phyloP scores from a whole-genome alignment of 495 filamentous ascomycete species.

The Penicillium psychrofluorescens region DNA sequence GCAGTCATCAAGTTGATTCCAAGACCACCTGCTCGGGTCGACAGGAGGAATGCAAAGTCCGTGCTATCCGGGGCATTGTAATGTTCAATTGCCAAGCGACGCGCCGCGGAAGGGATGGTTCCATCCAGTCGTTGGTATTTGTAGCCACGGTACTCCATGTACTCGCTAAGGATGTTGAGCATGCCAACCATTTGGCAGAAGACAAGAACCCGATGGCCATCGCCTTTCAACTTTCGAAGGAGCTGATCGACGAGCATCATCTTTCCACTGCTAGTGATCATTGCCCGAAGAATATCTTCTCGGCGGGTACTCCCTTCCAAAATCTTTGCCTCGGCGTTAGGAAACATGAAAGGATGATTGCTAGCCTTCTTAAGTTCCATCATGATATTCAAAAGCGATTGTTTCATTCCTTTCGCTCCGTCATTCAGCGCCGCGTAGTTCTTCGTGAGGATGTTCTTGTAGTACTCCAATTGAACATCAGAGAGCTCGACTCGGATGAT shows the following conservation, averaged over 20 bases:
- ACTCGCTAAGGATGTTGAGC: slow-evolving; percentile 91
- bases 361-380: slow-evolving; percentile 99
- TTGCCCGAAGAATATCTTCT: slow-evolving; percentile 79
- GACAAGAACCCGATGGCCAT: slow-evolving; percentile 91
- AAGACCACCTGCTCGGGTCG: slow-evolving; percentile 89
- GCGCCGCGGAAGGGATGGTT: slow-evolving; percentile 77
- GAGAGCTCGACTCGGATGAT: slow-evolving; percentile 96
- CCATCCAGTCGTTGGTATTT: slow-evolving; percentile 91
- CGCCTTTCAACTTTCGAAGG: slow-evolving; percentile 79
- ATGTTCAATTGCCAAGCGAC: slow-evolving; percentile 90
- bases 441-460: slow-evolving; percentile 95
- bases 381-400: slow-evolving; percentile 96
- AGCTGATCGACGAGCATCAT: slow-evolving; percentile 98
- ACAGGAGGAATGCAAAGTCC: slow-evolving; percentile 94
- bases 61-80: slow-evolving; percentile 92
- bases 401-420: slow-evolving; percentile 79
- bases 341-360: slow-evolving; percentile 98
- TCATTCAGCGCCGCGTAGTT: slow-evolving; percentile 95
- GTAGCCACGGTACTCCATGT: slow-evolving; percentile 81
- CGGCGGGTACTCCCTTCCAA: slow-evolving; percentile 66
- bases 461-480: slow-evolving; percentile 93
- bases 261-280: slow-evolving; percentile 95
- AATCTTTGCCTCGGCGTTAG: slow-evolving; percentile 82
- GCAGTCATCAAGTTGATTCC: slow-evolving; percentile 99
- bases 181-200: slow-evolving; percentile 99